A percentile compares a stretch with the other conserved stretches of the same genome.
Evolutionary conservation across 2,329 filamentous ascomycete genomes (phyloP).

Genomic region (Aphanoascus verrucosus): DNA sequence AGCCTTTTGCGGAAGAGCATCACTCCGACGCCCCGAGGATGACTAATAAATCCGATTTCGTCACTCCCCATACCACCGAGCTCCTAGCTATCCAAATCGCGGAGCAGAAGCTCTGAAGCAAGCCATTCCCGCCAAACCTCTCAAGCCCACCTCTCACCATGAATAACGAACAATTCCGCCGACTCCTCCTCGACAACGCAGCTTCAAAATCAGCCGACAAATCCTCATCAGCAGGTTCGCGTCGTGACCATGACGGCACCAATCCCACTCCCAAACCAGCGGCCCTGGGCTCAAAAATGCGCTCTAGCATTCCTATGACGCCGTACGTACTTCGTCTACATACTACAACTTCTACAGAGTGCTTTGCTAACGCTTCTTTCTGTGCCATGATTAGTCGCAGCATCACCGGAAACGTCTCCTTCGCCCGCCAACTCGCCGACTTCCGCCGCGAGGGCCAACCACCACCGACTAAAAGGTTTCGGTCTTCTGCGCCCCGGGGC

Average conservation of each 20-base stretch:
- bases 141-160: constrained; percentile 39
- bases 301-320: constrained; percentile 83
- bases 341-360: not conserved
- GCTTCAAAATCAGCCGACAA: constrained; percentile 28
- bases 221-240: constrained; percentile 10
- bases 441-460: constrained; percentile 46
- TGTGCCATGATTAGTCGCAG: constrained; percentile 45
- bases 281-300: constrained; percentile 64
- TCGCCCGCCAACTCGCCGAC: constrained; percentile 75
- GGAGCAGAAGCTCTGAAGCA: no score
- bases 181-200: constrained; percentile 54
- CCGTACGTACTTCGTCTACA: constrained; percentile 54
- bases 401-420: constrained; percentile 56
- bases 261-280: constrained; percentile 33
- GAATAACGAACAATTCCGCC: constrained; percentile 94
- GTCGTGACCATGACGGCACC: constrained; percentile 12
- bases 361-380: not conserved
- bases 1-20: no score
- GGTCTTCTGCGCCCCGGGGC: constrained; percentile 68
- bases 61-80: no score
- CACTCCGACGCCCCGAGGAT: no score
- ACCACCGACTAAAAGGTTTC: constrained; percentile 61
- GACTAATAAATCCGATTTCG: no score
- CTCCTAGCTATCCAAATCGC: not conserved
- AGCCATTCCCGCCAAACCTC: not conserved